Evolutionary conservation across 1,284 basidiomycete species (phyloP).

Genomic region (Neolentinus lepideus): DNA sequence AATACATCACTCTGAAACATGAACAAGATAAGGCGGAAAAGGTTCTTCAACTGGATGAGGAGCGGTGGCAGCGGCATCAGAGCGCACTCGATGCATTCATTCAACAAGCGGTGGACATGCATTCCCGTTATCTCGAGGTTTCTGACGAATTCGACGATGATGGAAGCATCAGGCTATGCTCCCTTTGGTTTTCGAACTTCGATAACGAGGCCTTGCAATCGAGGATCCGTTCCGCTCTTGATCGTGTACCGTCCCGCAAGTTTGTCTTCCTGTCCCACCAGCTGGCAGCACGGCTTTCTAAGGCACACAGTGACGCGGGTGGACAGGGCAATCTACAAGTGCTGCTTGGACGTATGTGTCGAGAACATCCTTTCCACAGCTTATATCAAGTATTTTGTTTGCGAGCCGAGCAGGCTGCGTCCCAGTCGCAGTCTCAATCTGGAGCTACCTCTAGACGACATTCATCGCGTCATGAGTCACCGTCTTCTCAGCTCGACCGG

Average conservation of each 20-base stretch:
- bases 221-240: slow-evolving; percentile 43
- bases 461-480: slow-evolving; percentile 32
- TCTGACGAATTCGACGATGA: slow-evolving; percentile 76
- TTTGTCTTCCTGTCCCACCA: slow-evolving; percentile 90
- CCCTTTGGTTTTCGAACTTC: slow-evolving; percentile 89
- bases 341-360: slow-evolving; percentile 72
- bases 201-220: slow-evolving; percentile 48
- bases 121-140: slow-evolving; percentile 63
- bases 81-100: slow-evolving; percentile 62
- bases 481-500: slow-evolving; percentile 46
- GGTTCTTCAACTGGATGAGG: slow-evolving; percentile 50
- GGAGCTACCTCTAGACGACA: slow-evolving; percentile 24
- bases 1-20: slow-evolving; percentile 17
- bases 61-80: slow-evolving; percentile 54
- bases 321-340: slow-evolving; percentile 63
- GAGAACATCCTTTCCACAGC: slow-evolving; percentile 92
- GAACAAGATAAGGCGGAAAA: slow-evolving; percentile 31
- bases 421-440: slow-evolving; percentile 5
- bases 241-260: slow-evolving; percentile 79
- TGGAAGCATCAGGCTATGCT: slow-evolving; percentile 75
- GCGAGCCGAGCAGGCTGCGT: slow-evolving; percentile 24
- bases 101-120: slow-evolving; percentile 75
- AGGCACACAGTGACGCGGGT: slow-evolving; percentile 21
- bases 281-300: slow-evolving; percentile 80
- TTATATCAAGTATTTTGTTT: slow-evolving; percentile 86